These are phyloP conservation scores for Lentinula boryana DNA, from an alignment of 768 basidiomycete species.

Conservation along the genomic window DNA sequence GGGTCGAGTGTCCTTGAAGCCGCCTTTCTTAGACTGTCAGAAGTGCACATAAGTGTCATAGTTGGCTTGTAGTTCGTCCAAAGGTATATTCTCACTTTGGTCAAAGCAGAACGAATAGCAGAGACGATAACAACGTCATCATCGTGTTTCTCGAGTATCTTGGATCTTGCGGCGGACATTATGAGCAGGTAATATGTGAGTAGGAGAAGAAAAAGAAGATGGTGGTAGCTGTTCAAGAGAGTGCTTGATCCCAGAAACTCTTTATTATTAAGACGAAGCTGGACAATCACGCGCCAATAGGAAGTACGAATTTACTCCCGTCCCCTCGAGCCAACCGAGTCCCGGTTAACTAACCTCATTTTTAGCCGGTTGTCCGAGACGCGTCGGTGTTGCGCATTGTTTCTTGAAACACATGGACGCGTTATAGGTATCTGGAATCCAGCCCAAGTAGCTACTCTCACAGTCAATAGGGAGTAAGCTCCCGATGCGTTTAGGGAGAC, in stretches of 20 bases:
- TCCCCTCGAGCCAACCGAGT: not conserved
- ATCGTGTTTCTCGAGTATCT: slow-evolving; percentile 66
- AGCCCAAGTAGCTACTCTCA: too few relatives aligned
- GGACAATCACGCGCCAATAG: not conserved
- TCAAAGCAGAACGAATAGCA: slow-evolving; percentile 87
- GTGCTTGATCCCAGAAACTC: not conserved
- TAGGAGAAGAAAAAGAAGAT: not conserved
- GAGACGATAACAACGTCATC: slow-evolving; percentile 89
- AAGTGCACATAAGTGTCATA: slow-evolving; percentile 6
- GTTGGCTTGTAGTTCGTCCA: not conserved
- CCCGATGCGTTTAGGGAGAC: not conserved
- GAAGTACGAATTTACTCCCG: not conserved
- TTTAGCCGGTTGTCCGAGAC: not conserved
- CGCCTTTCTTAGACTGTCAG: slow-evolving; percentile 71
- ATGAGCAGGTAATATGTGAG: slow-evolving; percentile 1
- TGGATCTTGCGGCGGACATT: slow-evolving; percentile 39
- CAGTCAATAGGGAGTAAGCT: too few relatives aligned
- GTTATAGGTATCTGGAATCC: not conserved
- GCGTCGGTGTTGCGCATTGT: not conserved
- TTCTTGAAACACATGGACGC: not conserved
- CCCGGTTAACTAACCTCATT: not conserved
- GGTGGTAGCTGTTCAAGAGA: not conserved
- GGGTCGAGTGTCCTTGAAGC: slow-evolving; percentile 85
- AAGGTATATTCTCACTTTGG: slow-evolving; percentile 54
- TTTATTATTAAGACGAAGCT: not conserved